These are phyloP conservation scores for Leishmania aethiopica DNA, from an alignment of 208 protist species.

Conservation along the genomic window DNA sequence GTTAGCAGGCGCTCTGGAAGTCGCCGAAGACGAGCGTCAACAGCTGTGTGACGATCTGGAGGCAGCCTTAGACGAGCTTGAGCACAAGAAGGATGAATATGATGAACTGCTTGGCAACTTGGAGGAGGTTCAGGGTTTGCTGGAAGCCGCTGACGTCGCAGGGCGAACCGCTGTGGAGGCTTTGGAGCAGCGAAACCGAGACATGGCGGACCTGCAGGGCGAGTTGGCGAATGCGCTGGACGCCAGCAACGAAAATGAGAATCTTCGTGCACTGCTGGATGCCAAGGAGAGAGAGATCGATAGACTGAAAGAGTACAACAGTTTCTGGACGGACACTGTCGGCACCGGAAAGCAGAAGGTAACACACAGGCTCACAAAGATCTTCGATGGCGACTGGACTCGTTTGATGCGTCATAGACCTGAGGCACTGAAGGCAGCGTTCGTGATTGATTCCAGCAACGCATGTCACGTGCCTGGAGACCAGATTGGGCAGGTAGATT, in stretches of 20 bases:
- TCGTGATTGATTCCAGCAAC: conserved; percentile 68
- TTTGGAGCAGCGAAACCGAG: conserved; percentile 22
- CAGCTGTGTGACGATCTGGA: conserved; percentile 41
- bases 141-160: conserved; percentile 26
- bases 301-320: conserved; percentile 35
- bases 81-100: conserved; percentile 42
- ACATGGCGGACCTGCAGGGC: conserved; percentile 31
- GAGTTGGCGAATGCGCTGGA: conserved; percentile 27
- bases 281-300: conserved; percentile 46
- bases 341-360: conserved; percentile 45
- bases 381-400: conserved; percentile 69
- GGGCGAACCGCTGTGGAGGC: conserved; percentile 26
- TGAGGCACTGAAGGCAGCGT: conserved; percentile 57
- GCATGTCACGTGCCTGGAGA: conserved; percentile 69
- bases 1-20: background rate
- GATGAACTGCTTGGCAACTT: conserved; percentile 30
- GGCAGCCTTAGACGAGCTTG: conserved; percentile 39
- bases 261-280: conserved; percentile 13
- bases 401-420: conserved; percentile 49
- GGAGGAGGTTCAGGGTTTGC: conserved; percentile 28
- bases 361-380: conserved; percentile 49
- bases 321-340: conserved; percentile 26
- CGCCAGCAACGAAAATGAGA: conserved; percentile 33
- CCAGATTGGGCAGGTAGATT: conserved; percentile 48
- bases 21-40: conserved; percentile 33